A percentile compares a stretch with the other conserved stretches of the same genome.
Evolutionary conservation across 345 rosid genomes (phyloP).

Genomic region (Acer saccharum): DNA sequence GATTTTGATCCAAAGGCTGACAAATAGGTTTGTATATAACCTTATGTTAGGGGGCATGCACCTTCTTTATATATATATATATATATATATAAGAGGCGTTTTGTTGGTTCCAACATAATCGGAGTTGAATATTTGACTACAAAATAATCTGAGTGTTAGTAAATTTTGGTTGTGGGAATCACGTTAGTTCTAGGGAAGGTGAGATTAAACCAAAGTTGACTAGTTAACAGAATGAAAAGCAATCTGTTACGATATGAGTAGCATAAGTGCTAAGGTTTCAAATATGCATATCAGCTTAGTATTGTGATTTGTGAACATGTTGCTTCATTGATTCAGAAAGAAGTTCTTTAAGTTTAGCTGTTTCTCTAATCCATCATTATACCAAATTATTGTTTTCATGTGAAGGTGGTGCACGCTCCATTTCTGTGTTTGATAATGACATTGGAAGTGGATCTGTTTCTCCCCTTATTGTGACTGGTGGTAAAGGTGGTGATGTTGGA

Average conservation of each 20-base stretch:
- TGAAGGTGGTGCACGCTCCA: slow-evolving; percentile 90
- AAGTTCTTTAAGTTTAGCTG: slow-evolving; percentile 7
- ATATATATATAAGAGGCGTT: background rate
- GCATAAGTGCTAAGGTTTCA: background rate
- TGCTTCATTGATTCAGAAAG: slow-evolving; percentile 4
- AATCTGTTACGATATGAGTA: background rate
- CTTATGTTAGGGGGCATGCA: too few species aligned
- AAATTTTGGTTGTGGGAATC: slow-evolving; percentile 5
- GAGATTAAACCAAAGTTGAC: background rate
- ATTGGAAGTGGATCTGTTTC: slow-evolving; percentile 90
- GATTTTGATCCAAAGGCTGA: background rate
- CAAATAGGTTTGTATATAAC: too few species aligned
- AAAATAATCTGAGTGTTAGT: background rate
- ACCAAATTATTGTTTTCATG: slow-evolving; percentile 13
- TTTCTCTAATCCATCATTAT: slow-evolving; percentile 5
- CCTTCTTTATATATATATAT: too few species aligned
- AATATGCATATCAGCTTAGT: background rate
- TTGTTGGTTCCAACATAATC: background rate
- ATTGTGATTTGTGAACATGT: background rate
- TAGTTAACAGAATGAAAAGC: background rate
- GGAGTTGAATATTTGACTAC: background rate
- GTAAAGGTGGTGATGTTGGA: slow-evolving; percentile 88
- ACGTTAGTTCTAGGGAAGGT: background rate
- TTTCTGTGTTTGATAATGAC: slow-evolving; percentile 85
- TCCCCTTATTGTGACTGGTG: slow-evolving; percentile 91